Conservation (phyloP, 116 monocot genomes). For the Posidonia oceanica region DNA sequence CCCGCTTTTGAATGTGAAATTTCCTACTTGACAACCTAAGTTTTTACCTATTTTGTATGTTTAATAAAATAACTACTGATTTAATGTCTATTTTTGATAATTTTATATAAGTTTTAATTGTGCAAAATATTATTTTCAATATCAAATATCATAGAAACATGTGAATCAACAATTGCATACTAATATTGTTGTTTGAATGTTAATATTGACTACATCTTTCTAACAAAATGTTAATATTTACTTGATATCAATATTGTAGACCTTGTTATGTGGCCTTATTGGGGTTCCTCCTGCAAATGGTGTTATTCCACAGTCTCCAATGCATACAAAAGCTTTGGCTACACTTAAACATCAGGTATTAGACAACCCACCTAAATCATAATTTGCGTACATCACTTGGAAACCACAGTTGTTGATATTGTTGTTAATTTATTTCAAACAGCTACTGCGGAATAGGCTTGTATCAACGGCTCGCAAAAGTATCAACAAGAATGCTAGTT, state of each 20-base stretch:
- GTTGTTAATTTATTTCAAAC: neutral
- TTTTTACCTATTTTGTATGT: too few relatives aligned
- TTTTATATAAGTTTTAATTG: too few relatives aligned
- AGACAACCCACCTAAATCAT: neutral
- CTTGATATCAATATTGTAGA: conserved; percentile 27
- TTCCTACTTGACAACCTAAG: too few relatives aligned
- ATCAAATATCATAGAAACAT: too few relatives aligned
- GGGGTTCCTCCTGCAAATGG: conserved; percentile 89
- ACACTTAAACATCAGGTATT: conserved; percentile 86
- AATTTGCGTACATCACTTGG: neutral
- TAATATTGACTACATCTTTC: too few relatives aligned
- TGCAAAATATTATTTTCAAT: too few relatives aligned
- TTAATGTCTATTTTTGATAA: too few relatives aligned
- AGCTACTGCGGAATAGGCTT: conserved; percentile 54
- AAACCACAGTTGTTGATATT: neutral
- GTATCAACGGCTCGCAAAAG: conserved; percentile 48
- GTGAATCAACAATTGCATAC: too few relatives aligned
- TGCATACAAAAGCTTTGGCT: conserved; percentile 89
- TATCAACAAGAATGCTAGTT: conserved; percentile 63
- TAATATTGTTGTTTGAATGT: too few relatives aligned
- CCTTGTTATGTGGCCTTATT: conserved; percentile 70
- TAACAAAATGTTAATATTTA: neutral
- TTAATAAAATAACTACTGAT: too few relatives aligned
- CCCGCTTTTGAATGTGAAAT: neutral
- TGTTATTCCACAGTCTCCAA: conserved; percentile 91